Conservation (phyloP, 768 basidiomycete genomes). For the Clitopilus hobsonii region DNA sequence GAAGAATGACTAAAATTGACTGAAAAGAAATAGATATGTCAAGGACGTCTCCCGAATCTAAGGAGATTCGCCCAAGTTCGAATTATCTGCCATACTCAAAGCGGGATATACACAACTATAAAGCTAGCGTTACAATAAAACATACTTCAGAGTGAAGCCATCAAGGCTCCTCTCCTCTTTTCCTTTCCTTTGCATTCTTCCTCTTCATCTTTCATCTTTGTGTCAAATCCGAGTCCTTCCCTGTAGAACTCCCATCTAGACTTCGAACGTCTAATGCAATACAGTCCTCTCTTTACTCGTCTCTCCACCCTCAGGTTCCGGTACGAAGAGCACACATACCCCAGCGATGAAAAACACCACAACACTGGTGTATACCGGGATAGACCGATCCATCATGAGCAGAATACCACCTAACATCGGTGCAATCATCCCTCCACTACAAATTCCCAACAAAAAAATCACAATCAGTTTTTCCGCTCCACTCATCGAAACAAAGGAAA, state of each 20-base stretch:
- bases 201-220: no score
- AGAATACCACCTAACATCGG: constrained; percentile 75
- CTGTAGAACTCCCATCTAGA: neutral
- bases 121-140: neutral
- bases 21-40: no score
- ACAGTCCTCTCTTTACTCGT: constrained; percentile 15
- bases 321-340: constrained; percentile 54
- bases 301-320: constrained; percentile 48
- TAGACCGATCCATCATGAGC: constrained; percentile 57
- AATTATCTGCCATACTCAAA: neutral
- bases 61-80: no score
- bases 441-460: constrained; percentile 6
- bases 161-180: no score
- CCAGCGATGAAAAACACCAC: constrained; percentile 61
- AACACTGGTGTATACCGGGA: constrained; percentile 77
- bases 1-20: no score
- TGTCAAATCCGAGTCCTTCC: no score
- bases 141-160: neutral
- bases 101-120: neutral
- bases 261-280: neutral
- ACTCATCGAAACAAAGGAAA: neutral
- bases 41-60: no score
- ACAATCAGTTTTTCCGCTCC: no score
- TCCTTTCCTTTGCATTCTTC: no score
- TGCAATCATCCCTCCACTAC: constrained; percentile 85